Evolutionary conservation across 257 asterid species (phyloP), one percentile per base, ranked within the genome.

Genomic region (Asclepias syriaca): DNA sequence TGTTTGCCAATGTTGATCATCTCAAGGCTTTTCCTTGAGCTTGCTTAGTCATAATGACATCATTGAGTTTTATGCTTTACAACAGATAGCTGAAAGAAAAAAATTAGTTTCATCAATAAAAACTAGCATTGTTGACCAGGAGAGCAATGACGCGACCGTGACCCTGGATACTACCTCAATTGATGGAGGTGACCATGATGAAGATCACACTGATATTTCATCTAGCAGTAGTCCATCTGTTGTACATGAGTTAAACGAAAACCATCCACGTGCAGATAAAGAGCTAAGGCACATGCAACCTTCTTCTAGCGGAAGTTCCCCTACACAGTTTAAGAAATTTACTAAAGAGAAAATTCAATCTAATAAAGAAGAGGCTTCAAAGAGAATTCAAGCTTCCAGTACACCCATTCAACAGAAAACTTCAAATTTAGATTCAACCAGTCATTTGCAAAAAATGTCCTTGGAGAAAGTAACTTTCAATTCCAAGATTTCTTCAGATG

Each of bases 21-120:
- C 70, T 46, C 67, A 11, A 67, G 68, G 29, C 60, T 37, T 68
- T 60, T 11, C 65, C 32, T 45, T 63, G 40, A 45, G 53, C 32
- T 45, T 66, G 27, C 14, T 21, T 66, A 58, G 9, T 22, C 18
- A 21, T 56, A 10, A 19, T 27, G 67, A n/a, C 43, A 10, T 66
- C 46, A 22, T 65, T 76, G 46, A 34, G 49, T 59, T 57, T 48
- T 63, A 46, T 39, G 37, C 39, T 69, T 64, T 32, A 54, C 79
- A 70, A 75, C 89, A 95, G 99, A 95, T 92, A 77, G 85, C 93
- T 50, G 93, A 91, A 83, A 85, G 98, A 74, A 95, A 84, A 82
- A 92, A 88, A 71, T 40, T 91, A 79, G 92, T 90, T 29, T 86
- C 96, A 51, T 81, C 95, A 21, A 92, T 95, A 68, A 90, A 81